These are phyloP conservation scores for Fulvia fulva DNA, from an alignment of 2,329 filamentous ascomycete species.

Conservation along the genomic window DNA sequence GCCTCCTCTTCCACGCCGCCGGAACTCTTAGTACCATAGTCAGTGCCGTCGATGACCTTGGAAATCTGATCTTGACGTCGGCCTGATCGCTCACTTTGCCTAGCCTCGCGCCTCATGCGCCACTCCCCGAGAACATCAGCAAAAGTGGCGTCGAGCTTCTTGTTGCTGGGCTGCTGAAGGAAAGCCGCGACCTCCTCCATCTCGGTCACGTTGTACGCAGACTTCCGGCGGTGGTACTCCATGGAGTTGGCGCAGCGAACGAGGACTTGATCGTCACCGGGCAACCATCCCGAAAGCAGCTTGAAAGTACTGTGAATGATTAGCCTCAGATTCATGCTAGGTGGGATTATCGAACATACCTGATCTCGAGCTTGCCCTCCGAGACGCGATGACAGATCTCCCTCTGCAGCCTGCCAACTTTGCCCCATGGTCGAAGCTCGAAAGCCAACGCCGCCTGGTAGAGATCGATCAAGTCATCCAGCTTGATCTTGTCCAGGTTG, in stretches of 20 bases:
- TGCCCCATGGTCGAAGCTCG: conserved; percentile 16
- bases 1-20: too few relatives aligned
- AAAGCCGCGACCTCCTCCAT: conserved; percentile 2
- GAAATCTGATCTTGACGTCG: neutral
- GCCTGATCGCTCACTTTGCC: too few relatives aligned
- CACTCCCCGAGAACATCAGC: neutral
- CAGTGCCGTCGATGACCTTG: neutral
- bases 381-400: conserved; percentile 14
- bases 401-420: conserved; percentile 1
- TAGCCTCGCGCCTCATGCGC: neutral
- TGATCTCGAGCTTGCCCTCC: neutral
- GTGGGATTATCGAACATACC: neutral
- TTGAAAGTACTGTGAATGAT: neutral
- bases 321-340: neutral
- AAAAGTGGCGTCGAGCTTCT: neutral
- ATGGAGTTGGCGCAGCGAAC: conserved; percentile 17
- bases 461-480: conserved; percentile 15
- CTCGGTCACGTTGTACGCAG: neutral
- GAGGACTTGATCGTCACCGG: conserved; percentile 12
- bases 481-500: neutral
- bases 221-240: neutral
- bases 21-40: neutral
- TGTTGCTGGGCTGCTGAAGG: neutral
- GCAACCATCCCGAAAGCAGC: conserved; percentile 8
- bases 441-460: conserved; percentile 17